Base-by-base conservation (phyloP, 192 early-diverging fungal species). In the Pilaira anomala region DNA sequence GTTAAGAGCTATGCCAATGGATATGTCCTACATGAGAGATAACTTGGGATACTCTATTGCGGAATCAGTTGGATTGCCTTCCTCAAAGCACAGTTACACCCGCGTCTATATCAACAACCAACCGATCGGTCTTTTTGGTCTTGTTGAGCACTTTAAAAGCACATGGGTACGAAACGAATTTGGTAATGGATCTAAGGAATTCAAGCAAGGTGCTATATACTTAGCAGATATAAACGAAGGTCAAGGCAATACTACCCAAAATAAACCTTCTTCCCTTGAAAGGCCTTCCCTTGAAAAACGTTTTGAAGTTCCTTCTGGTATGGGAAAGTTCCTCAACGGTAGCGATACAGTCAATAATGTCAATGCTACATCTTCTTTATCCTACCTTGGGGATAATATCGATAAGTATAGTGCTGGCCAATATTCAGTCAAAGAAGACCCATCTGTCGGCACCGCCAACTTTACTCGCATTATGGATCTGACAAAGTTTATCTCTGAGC, bases 141-240 rank as follows among this genome's bases (percentile, higher is more conserved):
- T 51, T n/a, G 13, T 61, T 0, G 60, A 61, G 51, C 63, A 60
- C 50, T 70, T 75, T 39, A 70, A 69, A 49, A 63, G 66, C 7
- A 59, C 73, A 51, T 75, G 69, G 65, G 3, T 60, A 60, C 60
- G 40, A 64, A 65, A 22, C 57, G 57, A 33, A 24, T 65, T 24
- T 60, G 68, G 21, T 67, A 70, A 26, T 55, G 73, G 65, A 55
- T 62, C 55, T 58, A 66, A 48, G 50, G 25, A 45, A 29, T 70
- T 18, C 57, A 40, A 42, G 62, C 59, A 40, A 66, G 54, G 40
- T 0, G 54, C 46, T 0, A 6, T 60, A 3, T 46, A 44, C 26
- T 13, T 13, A n/a, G 58, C 41, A 28, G 40, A 28, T 21, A 3
- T 18, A 2, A 16, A 28, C 16, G 22, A 7, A 11, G 25, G 40